Conservation (phyloP, 371 early-diverging fungal genomes). For the Apophysomyces elegans region DNA sequence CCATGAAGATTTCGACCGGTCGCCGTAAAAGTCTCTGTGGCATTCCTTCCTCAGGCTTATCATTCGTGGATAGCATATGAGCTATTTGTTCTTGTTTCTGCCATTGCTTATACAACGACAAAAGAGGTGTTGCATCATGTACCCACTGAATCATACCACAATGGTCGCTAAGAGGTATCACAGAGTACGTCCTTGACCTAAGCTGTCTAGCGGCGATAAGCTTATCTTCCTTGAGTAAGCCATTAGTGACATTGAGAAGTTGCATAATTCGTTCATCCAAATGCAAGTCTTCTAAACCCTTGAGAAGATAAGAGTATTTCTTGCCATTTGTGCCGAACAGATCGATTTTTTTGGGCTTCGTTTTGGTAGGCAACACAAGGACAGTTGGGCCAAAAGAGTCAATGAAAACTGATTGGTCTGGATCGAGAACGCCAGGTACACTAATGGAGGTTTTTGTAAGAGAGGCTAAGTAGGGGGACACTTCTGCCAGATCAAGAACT, state of each 20-base stretch:
- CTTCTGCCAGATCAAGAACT: constrained; percentile 54
- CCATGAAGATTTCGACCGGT: constrained; percentile 52
- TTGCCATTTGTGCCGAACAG: constrained; percentile 78
- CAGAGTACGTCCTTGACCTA: constrained; percentile 84
- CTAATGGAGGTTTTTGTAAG: constrained; percentile 59
- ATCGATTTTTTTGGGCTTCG: constrained; percentile 88
- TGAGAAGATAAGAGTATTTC: constrained; percentile 81
- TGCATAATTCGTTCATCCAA: constrained; percentile 94
- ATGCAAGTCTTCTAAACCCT: constrained; percentile 92
- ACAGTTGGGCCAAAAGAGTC: constrained; percentile 65
- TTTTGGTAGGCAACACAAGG: constrained; percentile 80
- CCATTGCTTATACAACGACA: constrained; percentile 58
- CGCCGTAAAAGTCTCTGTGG: constrained; percentile 22
- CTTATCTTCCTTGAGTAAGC: constrained; percentile 65
- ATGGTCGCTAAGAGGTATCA: constrained; percentile 91
- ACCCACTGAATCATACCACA: constrained; percentile 99
- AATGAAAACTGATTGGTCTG: constrained; percentile 42
- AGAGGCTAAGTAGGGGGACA: constrained; percentile 68
- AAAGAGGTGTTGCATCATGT: constrained; percentile 78
- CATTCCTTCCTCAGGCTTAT: constrained; percentile 28
- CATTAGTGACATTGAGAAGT: constrained; percentile 72
- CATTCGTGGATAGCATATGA: constrained; percentile 37
- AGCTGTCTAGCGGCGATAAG: constrained; percentile 53
- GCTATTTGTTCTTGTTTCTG: constrained; percentile 59
- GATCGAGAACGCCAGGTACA: constrained; percentile 61